Percentiles rank a stretch among this genome's conserved stretches.
phyloP scores from a whole-genome alignment of 1,284 basidiomycete genomes.

The Trichosporon ovoides region DNA sequence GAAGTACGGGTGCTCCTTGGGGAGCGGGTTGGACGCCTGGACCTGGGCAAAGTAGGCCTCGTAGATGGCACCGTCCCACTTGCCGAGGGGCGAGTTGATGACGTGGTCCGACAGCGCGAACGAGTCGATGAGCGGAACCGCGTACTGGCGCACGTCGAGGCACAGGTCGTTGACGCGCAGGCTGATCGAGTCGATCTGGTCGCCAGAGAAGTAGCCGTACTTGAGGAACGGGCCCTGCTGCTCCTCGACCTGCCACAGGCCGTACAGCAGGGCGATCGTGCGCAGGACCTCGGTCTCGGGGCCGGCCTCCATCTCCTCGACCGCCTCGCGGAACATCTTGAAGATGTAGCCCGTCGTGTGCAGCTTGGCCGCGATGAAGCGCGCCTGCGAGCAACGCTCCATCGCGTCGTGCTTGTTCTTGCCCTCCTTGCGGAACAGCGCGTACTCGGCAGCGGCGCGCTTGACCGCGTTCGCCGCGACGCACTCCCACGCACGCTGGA shows the following conservation, averaged over 20 bases:
- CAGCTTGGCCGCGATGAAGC: constrained; percentile 55
- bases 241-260: constrained; percentile 57
- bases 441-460: constrained; percentile 54
- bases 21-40: constrained; percentile 43
- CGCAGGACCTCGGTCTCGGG: constrained; percentile 43
- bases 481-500: constrained; percentile 53
- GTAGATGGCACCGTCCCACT: constrained; percentile 52
- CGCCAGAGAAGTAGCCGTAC: constrained; percentile 50
- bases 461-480: constrained; percentile 55
- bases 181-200: constrained; percentile 51
- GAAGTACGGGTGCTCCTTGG: constrained; percentile 54
- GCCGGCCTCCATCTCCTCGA: constrained; percentile 23
- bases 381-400: constrained; percentile 54
- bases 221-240: constrained; percentile 56
- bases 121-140: constrained; percentile 53
- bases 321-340: constrained; percentile 46
- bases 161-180: constrained; percentile 52
- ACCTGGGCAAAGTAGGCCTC: constrained; percentile 53
- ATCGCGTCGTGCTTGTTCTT: constrained; percentile 54
- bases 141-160: constrained; percentile 50
- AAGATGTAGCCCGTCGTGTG: constrained; percentile 47
- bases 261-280: constrained; percentile 49
- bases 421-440: constrained; percentile 48
- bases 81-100: constrained; percentile 56
- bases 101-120: constrained; percentile 56